Evolutionary conservation across 345 rosid species (phyloP).

Genomic region (Cardamine occulta): DNA sequence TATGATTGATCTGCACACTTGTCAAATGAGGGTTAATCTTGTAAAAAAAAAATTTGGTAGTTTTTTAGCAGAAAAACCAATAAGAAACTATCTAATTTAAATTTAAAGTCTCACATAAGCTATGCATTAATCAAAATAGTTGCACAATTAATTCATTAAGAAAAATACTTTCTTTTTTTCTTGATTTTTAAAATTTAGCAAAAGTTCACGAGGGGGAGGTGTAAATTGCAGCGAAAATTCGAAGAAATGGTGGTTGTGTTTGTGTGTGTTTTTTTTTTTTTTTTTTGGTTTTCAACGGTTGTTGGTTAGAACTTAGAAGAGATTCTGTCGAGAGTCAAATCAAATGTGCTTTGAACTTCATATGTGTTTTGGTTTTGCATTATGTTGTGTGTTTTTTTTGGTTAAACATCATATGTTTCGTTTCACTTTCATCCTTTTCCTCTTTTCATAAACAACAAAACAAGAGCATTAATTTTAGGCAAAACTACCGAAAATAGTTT

Average conservation of each 20-base stretch:
- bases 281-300: background rate
- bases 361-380: too few species aligned
- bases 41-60: too few species aligned
- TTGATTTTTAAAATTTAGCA: background rate
- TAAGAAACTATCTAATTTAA: slow-evolving; percentile 18
- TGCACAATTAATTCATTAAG: background rate
- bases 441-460: slow-evolving; percentile 11
- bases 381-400: too few species aligned
- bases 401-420: too few species aligned
- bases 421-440: background rate
- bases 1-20: too few species aligned
- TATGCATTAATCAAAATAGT: background rate
- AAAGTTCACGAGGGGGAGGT: background rate
- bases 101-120: slow-evolving; percentile 15
- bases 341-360: slow-evolving; percentile 18
- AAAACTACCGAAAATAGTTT: too few species aligned
- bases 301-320: background rate
- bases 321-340: slow-evolving; percentile 1
- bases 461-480: too few species aligned
- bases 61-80: too few species aligned
- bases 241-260: background rate
- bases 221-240: background rate
- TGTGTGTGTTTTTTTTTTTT: background rate
- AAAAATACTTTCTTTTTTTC: background rate
- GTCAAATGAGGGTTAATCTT: too few species aligned